A percentile compares a stretch with the other conserved stretches of the same genome.
Conservation (phyloP, 2,329 filamentous ascomycete genomes). For the Sphaerostilbella broomeana region DNA sequence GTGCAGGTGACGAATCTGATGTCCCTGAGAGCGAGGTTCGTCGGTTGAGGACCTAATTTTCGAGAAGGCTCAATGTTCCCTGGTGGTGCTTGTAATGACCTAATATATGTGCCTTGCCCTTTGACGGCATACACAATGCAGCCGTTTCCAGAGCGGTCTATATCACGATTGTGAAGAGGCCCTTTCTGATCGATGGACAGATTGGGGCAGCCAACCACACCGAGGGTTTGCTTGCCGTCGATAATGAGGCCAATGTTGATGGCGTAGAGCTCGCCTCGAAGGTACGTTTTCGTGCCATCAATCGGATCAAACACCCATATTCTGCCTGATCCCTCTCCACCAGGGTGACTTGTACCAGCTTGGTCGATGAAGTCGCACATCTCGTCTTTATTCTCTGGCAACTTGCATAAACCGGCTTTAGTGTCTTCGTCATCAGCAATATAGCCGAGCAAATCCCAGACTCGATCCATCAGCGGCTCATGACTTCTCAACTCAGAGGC, state of each 20-base stretch:
- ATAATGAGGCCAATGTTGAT: slow-evolving; percentile 50
- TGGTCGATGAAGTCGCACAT: slow-evolving; percentile 49
- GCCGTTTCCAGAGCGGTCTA: slow-evolving; percentile 39
- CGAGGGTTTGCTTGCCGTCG: slow-evolving; percentile 43
- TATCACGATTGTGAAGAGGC: slow-evolving; percentile 37
- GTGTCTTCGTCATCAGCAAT: slow-evolving; percentile 22
- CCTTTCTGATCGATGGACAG: slow-evolving; percentile 33
- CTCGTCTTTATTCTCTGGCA: slow-evolving; percentile 35
- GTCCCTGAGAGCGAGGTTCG: slow-evolving; percentile 15
- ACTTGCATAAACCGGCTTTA: slow-evolving; percentile 19
- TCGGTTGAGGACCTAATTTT: background rate
- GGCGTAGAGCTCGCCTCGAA: slow-evolving; percentile 48
- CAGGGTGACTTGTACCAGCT: slow-evolving; percentile 37
- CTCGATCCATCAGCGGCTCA: slow-evolving; percentile 35
- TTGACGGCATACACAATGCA: slow-evolving; percentile 45
- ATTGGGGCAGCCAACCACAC: slow-evolving; percentile 44
- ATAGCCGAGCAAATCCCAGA: slow-evolving; percentile 40
- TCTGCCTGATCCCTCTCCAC: slow-evolving; percentile 27
- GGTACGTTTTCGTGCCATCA: slow-evolving; percentile 53
- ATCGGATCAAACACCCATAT: slow-evolving; percentile 57
- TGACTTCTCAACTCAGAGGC: slow-evolving; percentile 40
- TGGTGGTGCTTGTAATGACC: slow-evolving; percentile 35
- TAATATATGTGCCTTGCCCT: slow-evolving; percentile 42
- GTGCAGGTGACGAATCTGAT: slow-evolving; percentile 43
- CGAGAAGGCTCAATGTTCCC: slow-evolving; percentile 13